Conservation (phyloP, 192 early-diverging fungal genomes). For the Coemansia asiatica region DNA sequence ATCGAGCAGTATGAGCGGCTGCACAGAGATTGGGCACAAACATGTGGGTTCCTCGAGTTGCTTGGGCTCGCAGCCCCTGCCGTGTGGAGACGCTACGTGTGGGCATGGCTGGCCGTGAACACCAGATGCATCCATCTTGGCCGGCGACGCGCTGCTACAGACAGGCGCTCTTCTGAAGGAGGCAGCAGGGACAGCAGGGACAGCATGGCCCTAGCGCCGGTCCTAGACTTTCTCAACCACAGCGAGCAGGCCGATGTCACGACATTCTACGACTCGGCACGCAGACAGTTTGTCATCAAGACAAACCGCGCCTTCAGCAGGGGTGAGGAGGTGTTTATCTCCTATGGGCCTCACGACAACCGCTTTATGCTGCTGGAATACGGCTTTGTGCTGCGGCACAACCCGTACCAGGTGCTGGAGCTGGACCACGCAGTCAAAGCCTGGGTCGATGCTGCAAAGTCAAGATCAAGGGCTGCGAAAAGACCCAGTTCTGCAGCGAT, state of each 20-base stretch:
- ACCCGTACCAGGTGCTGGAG: constrained; percentile 39
- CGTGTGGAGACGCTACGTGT: constrained; percentile 37
- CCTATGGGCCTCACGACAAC: constrained; percentile 53
- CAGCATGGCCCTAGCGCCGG: constrained; percentile 70
- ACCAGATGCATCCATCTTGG: constrained; percentile 53
- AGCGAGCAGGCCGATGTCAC: constrained; percentile 57
- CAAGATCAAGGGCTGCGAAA: not conserved
- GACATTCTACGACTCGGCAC: constrained; percentile 19
- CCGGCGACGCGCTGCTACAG: not conserved
- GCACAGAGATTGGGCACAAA: constrained; percentile 28
- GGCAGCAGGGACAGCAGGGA: constrained; percentile 25
- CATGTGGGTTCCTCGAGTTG: not conserved
- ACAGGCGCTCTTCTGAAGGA: no score
- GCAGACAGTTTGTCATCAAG: constrained; percentile 62
- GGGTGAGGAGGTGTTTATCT: constrained; percentile 61
- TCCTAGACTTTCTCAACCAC: constrained; percentile 79
- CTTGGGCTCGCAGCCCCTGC: not conserved
- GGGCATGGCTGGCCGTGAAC: constrained; percentile 49
- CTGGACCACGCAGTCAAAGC: constrained; percentile 21
- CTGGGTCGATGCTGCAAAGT: constrained; percentile 20
- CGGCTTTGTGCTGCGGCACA: constrained; percentile 36
- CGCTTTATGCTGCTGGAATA: constrained; percentile 49
- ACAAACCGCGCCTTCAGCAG: constrained; percentile 60
- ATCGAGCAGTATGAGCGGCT: constrained; percentile 28
- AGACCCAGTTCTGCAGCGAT: constrained; percentile 2